phyloP scores from a whole-genome alignment of 1,139 yeast species.

The Candida smagusa region DNA sequence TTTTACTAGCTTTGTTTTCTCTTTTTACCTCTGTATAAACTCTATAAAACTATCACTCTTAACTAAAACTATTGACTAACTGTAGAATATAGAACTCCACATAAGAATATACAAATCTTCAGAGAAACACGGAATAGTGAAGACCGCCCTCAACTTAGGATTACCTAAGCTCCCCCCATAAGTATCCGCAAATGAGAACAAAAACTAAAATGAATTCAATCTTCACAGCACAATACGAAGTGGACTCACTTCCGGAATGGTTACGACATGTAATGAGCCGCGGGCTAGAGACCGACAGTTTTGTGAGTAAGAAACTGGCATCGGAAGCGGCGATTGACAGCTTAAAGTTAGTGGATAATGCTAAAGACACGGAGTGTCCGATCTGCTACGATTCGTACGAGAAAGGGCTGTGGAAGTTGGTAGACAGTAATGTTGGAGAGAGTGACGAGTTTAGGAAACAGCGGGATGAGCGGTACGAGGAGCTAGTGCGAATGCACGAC shows the following conservation, averaged over 20 bases:
- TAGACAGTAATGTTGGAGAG: background rate
- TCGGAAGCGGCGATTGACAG: constrained; percentile 41
- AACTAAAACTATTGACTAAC: no score
- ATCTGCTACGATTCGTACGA: constrained; percentile 36
- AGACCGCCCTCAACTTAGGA: no score
- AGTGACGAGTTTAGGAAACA: constrained; percentile 1
- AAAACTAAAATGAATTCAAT: constrained; percentile 3
- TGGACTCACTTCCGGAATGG: constrained; percentile 31
- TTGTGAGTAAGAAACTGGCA: constrained; percentile 25
- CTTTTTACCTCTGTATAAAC: no score
- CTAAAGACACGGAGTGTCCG: constrained; percentile 34
- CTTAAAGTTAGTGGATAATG: constrained; percentile 21
- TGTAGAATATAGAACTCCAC: no score
- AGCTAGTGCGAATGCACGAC: background rate
- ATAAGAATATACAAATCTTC: no score
- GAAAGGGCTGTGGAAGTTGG: constrained; percentile 17
- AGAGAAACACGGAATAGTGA: no score
- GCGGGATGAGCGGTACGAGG: background rate
- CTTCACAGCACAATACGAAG: constrained; percentile 5
- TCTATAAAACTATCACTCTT: no score
- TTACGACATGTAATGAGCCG: constrained; percentile 37
- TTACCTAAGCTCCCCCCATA: no score
- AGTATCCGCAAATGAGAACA: no score
- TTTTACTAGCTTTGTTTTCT: no score
- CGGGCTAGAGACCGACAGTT: constrained; percentile 27